Percentiles rank a stretch among this genome's conserved stretches.
phyloP scores from a whole-genome alignment of 1,284 basidiomycete species.

The Tranzscheliella williamsii region DNA sequence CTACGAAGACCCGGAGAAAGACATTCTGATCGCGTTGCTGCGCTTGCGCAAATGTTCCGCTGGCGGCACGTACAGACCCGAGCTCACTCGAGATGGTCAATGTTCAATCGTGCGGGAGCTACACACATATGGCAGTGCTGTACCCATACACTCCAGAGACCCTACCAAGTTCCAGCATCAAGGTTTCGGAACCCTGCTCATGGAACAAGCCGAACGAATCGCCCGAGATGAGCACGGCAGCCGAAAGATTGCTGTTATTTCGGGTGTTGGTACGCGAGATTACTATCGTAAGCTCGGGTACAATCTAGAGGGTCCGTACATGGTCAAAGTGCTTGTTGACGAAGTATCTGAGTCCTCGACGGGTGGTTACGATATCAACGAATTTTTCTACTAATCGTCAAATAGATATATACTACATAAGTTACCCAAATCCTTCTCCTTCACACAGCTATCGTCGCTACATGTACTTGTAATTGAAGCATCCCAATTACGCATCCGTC shows the following conservation, averaged over 20 bases:
- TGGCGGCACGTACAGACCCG: constrained; percentile 92
- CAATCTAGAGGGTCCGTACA: constrained; percentile 85
- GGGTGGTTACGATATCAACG: background rate
- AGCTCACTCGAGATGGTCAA: constrained; percentile 76
- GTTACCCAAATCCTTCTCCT: too few relatives aligned
- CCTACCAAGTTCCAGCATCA: constrained; percentile 76
- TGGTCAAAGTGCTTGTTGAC: constrained; percentile 47
- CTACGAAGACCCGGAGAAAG: constrained; percentile 95
- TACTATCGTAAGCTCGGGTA: constrained; percentile 93
- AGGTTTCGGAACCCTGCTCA: constrained; percentile 94
- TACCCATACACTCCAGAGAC: constrained; percentile 93
- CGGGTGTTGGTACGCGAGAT: constrained; percentile 90
- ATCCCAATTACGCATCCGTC: too few relatives aligned
- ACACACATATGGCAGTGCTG: constrained; percentile 98
- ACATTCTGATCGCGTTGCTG: constrained; percentile 92
- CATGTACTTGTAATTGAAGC: constrained; percentile 24
- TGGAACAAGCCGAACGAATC: constrained; percentile 99
- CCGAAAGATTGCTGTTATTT: constrained; percentile 91
- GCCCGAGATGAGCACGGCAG: constrained; percentile 97
- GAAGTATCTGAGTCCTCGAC: constrained; percentile 14
- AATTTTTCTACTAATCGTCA: constrained; percentile 17
- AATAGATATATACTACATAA: too few relatives aligned
- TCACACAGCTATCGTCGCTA: constrained; percentile 3
- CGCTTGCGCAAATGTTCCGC: constrained; percentile 92
- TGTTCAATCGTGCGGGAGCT: constrained; percentile 94